Conservation (phyloP, 345 rosid genomes). For the Pugionium dolabratum region DNA sequence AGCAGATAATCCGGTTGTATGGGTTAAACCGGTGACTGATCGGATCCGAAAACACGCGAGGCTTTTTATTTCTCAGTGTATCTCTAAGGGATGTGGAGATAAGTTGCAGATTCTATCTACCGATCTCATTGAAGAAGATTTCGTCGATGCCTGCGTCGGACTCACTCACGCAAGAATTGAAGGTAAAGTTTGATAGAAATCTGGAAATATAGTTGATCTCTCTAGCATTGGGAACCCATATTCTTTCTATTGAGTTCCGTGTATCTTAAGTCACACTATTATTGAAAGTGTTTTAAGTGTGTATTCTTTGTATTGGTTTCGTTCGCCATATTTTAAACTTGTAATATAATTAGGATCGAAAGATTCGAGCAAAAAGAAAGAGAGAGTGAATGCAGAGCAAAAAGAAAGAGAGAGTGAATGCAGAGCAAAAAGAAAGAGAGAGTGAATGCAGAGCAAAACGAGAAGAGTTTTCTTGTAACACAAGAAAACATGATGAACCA, state of each 20-base stretch:
- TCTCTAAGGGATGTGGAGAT: constrained; percentile 50
- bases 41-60: constrained; percentile 72
- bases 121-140: constrained; percentile 79
- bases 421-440: no score
- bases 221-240: background rate
- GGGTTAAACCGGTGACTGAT: constrained; percentile 64
- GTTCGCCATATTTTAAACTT: no score
- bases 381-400: no score
- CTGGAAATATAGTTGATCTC: background rate
- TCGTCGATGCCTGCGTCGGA: constrained; percentile 77
- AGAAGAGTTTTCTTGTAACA: no score
- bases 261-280: background rate
- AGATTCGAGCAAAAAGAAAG: no score
- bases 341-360: no score
- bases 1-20: constrained; percentile 61
- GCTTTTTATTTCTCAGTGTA: constrained; percentile 63
- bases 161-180: constrained; percentile 62
- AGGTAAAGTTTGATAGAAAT: constrained; percentile 47
- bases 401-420: no score
- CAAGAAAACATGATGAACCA: no score
- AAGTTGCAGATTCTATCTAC: constrained; percentile 73
- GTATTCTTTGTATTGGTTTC: no score
- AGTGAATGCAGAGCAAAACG: no score
- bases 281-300: no score
- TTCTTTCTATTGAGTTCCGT: background rate